phyloP scores from a whole-genome alignment of 2,329 filamentous ascomycete genomes.

The Sarocladium strictum region DNA sequence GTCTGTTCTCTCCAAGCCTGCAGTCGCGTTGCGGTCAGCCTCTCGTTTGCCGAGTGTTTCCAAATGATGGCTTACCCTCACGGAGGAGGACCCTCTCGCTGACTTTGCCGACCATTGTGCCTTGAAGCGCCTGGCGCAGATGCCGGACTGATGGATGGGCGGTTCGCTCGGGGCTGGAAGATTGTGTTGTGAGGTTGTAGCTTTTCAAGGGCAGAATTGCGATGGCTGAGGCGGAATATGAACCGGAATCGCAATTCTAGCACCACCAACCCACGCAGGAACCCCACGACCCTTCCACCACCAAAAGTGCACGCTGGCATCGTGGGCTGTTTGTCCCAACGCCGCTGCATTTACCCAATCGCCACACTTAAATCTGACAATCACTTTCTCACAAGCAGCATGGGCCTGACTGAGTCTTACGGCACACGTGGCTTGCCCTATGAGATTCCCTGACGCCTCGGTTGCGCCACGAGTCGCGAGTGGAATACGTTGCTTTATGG shows the following conservation, averaged over 20 bases:
- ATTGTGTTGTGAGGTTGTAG: neutral
- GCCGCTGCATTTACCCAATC: too few species aligned
- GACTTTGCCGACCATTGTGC: constrained; percentile 56
- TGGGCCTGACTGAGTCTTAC: too few species aligned
- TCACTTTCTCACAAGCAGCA: too few species aligned
- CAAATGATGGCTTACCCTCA: constrained; percentile 44
- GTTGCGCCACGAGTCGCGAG: too few species aligned
- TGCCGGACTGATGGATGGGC: constrained; percentile 2
- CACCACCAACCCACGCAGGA: neutral
- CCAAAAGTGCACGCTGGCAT: neutral
- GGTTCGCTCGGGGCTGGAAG: neutral
- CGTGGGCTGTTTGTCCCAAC: too few species aligned
- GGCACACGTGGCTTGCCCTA: too few species aligned
- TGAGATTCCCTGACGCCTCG: too few species aligned
- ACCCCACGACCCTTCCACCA: constrained; percentile 1
- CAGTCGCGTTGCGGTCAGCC: constrained; percentile 1
- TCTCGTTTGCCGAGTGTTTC: constrained; percentile 1
- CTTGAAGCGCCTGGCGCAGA: constrained; percentile 12
- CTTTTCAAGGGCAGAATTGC: neutral
- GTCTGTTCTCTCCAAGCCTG: constrained; percentile 92
- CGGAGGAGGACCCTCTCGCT: constrained; percentile 58
- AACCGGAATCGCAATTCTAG: neutral
- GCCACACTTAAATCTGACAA: too few species aligned
- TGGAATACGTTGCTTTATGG: too few species aligned
- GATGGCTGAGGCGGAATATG: neutral